These are phyloP conservation scores for Linnemannia elongata DNA, from an alignment of 192 early-diverging fungal species.

Conservation along the genomic window DNA sequence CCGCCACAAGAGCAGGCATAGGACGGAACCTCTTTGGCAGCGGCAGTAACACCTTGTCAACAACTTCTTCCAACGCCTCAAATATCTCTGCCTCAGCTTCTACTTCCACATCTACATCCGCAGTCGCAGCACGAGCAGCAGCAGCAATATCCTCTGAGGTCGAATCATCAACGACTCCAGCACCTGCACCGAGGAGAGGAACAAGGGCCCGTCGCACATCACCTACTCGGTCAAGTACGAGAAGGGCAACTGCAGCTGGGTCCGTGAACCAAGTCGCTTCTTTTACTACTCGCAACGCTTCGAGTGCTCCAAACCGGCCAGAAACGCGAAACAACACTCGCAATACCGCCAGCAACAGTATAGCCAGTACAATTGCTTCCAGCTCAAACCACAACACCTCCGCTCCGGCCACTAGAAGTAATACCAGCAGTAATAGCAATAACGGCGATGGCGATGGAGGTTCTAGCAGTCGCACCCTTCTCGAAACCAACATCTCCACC, in stretches of 20 bases:
- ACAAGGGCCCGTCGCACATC: not conserved
- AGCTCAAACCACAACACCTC: not conserved
- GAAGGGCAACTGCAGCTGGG: constrained; percentile 28
- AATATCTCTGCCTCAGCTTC: not conserved
- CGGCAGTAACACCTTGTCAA: not conserved
- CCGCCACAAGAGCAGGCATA: not conserved
- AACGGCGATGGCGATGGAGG: not conserved
- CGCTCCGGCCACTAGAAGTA: not conserved
- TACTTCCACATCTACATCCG: not conserved
- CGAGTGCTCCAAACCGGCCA: not conserved
- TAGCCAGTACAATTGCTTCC: not conserved
- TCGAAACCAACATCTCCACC: constrained; percentile 3
- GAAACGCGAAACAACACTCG: not conserved
- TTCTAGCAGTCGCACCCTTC: not conserved
- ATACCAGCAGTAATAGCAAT: constrained; percentile 6
- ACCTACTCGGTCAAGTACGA: constrained; percentile 6
- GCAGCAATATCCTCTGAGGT: not conserved
- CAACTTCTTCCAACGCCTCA: not conserved
- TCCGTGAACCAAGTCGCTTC: not conserved
- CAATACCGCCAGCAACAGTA: constrained; percentile 13
- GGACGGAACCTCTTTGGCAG: constrained; percentile 11
- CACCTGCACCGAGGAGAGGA: constrained; percentile 8
- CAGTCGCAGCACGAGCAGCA: not conserved
- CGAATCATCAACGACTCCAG: not conserved
- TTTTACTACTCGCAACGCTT: not conserved